Evolutionary conservation across 495 filamentous ascomycete genomes (phyloP).

Genomic region (Penicillium nucicola): DNA sequence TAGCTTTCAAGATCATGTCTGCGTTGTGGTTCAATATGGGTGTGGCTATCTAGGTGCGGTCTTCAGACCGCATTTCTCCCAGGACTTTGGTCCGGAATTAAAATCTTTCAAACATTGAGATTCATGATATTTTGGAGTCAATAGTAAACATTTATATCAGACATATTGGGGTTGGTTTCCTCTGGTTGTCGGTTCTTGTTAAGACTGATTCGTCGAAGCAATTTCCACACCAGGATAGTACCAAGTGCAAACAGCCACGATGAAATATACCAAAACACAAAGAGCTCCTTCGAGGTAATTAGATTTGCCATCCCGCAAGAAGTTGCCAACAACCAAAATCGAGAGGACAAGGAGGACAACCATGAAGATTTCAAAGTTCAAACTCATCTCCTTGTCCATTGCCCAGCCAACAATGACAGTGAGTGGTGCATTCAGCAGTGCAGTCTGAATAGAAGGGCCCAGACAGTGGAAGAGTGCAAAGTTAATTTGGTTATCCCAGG

Average conservation of each 20-base stretch:
- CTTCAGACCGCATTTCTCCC: background rate
- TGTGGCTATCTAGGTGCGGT: background rate
- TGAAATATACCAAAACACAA: constrained; percentile 60
- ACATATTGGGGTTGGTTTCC: too few relatives aligned
- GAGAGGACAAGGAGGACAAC: constrained; percentile 81
- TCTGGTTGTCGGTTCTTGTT: background rate
- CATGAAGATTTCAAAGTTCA: constrained; percentile 89
- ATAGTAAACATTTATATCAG: too few relatives aligned
- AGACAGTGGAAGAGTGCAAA: constrained; percentile 89
- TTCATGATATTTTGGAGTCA: too few relatives aligned
- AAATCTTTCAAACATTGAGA: too few relatives aligned
- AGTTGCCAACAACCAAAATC: constrained; percentile 82
- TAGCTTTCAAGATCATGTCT: background rate
- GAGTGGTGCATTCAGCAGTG: constrained; percentile 82
- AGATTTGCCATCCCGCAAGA: constrained; percentile 72
- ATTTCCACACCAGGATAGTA: constrained; percentile 42
- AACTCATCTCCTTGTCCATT: constrained; percentile 63
- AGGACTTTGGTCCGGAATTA: too few relatives aligned
- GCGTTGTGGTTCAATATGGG: background rate
- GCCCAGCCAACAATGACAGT: constrained; percentile 86
- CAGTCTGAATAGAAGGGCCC: constrained; percentile 85
- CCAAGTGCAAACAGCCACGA: constrained; percentile 53
- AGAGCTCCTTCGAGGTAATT: constrained; percentile 79
- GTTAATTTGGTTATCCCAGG: constrained; percentile 68
- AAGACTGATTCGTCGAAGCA: constrained; percentile 22